phyloP scores from a whole-genome alignment of 2,329 filamentous ascomycete species.

The Trichoderma aggressivum region DNA sequence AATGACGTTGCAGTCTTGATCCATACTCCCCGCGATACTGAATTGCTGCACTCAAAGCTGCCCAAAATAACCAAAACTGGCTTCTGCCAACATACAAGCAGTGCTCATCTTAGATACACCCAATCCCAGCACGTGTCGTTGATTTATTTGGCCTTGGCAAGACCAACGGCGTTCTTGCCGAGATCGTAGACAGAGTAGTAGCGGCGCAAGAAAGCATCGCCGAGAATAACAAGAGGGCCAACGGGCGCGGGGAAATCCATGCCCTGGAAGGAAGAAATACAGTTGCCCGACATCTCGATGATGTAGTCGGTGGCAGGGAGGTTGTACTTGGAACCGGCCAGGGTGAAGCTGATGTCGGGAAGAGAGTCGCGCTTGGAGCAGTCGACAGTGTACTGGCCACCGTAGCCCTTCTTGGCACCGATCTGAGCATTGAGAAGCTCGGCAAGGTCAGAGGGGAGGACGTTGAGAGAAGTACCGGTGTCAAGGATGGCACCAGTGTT shows the following conservation, averaged over 20 bases:
- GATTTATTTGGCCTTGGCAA: conserved; percentile 73
- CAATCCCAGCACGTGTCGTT: neutral
- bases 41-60: neutral
- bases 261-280: conserved; percentile 96
- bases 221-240: conserved; percentile 90
- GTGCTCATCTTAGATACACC: neutral
- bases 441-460: conserved; percentile 83
- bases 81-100: neutral
- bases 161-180: conserved; percentile 80
- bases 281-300: conserved; percentile 89
- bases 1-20: conserved; percentile 18
- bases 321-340: conserved; percentile 89
- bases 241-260: conserved; percentile 88
- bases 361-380: conserved; percentile 79
- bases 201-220: conserved; percentile 78
- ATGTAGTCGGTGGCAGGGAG: conserved; percentile 91
- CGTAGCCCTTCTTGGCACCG: conserved; percentile 95
- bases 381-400: conserved; percentile 93
- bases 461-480: conserved; percentile 96
- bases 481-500: conserved; percentile 95
- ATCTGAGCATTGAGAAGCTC: conserved; percentile 98
- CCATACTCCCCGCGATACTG: conserved; percentile 4
- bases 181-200: conserved; percentile 98
- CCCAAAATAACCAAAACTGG: conserved; percentile 7
- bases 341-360: conserved; percentile 86